phyloP scores from a whole-genome alignment of 2,329 filamentous ascomycete species.

The Epichloe festucae region DNA sequence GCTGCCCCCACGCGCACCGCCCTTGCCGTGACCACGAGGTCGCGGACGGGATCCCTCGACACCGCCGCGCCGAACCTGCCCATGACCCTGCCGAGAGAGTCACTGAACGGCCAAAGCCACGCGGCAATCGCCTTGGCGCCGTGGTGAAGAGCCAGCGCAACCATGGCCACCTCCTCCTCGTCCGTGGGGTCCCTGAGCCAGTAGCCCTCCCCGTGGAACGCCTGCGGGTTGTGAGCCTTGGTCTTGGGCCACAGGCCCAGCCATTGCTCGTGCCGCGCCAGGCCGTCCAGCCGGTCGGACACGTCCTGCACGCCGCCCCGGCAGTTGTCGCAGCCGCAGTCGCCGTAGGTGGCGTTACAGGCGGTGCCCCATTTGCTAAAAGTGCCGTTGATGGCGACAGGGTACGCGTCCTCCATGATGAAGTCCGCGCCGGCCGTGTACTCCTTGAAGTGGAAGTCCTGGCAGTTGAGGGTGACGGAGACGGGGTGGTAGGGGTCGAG shows the following conservation, averaged over 20 bases:
- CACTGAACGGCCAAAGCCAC: conserved; percentile 32
- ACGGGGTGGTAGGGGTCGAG: conserved; percentile 51
- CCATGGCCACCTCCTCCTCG: conserved; percentile 32
- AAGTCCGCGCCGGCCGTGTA: conserved; percentile 45
- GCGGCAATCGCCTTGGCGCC: conserved; percentile 29
- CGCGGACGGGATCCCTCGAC: conserved; percentile 21
- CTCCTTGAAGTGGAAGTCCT: conserved; percentile 44
- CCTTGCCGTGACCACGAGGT: conserved; percentile 22
- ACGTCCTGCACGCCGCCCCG: conserved; percentile 40
- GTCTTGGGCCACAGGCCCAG: conserved; percentile 30
- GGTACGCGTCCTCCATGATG: conserved; percentile 47
- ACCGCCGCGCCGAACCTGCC: conserved; percentile 27
- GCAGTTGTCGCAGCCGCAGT: conserved; percentile 52
- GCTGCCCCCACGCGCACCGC: conserved; percentile 7
- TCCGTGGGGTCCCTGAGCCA: conserved; percentile 32
- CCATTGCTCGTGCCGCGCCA: conserved; percentile 25
- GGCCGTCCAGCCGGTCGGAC: conserved; percentile 24
- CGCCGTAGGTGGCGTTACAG: conserved; percentile 46
- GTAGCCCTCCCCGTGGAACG: conserved; percentile 34
- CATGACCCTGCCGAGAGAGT: conserved; percentile 23
- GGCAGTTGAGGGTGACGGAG: conserved; percentile 46
- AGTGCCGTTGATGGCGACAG: conserved; percentile 41
- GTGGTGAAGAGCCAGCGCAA: conserved; percentile 30
- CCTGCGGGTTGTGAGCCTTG: conserved; percentile 32
- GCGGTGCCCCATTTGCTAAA: conserved; percentile 42